Conservation (phyloP, 2,329 filamentous ascomycete genomes). For the Paecilomyces niveus region DNA sequence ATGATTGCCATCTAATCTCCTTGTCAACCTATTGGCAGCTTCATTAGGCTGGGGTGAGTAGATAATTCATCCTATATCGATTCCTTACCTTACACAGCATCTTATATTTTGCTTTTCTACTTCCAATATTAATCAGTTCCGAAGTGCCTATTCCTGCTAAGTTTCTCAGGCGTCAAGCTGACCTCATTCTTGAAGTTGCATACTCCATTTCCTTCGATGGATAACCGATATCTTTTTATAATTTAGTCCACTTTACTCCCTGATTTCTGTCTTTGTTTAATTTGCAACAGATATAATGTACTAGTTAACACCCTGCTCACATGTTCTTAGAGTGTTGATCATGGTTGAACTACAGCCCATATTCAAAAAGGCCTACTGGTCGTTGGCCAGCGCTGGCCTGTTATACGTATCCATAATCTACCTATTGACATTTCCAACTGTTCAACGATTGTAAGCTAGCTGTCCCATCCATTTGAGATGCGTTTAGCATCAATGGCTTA, state of each 20-base stretch:
- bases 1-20: not conserved
- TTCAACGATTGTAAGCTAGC: constrained; percentile 70
- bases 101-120: not conserved
- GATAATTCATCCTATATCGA: too few species aligned
- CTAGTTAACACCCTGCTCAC: not conserved
- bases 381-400: constrained; percentile 52
- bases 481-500: not conserved
- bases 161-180: not conserved
- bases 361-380: constrained; percentile 48
- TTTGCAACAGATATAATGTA: not conserved
- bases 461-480: not conserved
- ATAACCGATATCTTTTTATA: not conserved
- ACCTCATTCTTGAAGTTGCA: not conserved
- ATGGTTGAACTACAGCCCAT: constrained; percentile 38
- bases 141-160: not conserved
- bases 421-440: constrained; percentile 57
- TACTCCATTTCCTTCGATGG: not conserved
- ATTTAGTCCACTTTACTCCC: not conserved
- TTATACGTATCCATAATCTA: constrained; percentile 62
- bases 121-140: not conserved
- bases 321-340: not conserved
- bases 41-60: not conserved
- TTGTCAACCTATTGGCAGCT: not conserved
- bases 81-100: not conserved
- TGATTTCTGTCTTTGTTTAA: not conserved